Evolutionary conservation across 176 grass and related monocot species (phyloP), one percentile per base, ranked within the genome.

Genomic region (Aegilops umbellulata): DNA sequence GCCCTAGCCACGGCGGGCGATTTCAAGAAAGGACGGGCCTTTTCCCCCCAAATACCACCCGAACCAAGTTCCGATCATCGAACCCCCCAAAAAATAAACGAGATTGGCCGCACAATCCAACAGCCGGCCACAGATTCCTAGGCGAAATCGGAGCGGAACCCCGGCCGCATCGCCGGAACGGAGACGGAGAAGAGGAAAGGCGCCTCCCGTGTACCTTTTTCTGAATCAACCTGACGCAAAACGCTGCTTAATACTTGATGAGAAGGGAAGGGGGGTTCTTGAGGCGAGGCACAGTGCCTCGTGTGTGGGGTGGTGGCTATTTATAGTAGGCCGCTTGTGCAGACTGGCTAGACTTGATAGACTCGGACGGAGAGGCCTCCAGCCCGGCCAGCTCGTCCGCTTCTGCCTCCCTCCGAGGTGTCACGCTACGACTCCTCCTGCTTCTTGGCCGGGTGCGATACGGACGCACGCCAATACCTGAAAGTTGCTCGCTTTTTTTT

Each of bases 1-100:
- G 88, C 26, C 77, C 77, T 62, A 82, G 86, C 6, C 23, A 34
- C 55, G 5, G 15, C 47, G 47, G 10, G 6, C 69, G 79, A 83
- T 82, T 82, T 65, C 63, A 82, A 53, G 8, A 62, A 53, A 70
- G 55, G 12, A 69, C 53, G 19, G 29, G 23, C 0, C 3, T 84
- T 83, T 53, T 10, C 8, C 14, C 64, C 71, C 72, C 55, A 15
- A 78, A 86, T 61, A 46, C 42, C 12, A 80, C 63, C 36, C 30
- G 15, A 23, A 60, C 35, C 61, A 65, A 44, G 2, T 15, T 23
- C 53, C 12, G 46, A 89, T 89, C 57, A 83, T 46, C 42, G 42
- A 65, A 83, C 27, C 19, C 65, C 39, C 55, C 23, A 10, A 88
- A 3, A 47, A 19, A 20, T 22, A 57, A 20, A 55, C 1, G 51